These are phyloP conservation scores for Fusarium sp. DNA, from an alignment of 2,329 filamentous ascomycete species.

Conservation along the genomic window DNA sequence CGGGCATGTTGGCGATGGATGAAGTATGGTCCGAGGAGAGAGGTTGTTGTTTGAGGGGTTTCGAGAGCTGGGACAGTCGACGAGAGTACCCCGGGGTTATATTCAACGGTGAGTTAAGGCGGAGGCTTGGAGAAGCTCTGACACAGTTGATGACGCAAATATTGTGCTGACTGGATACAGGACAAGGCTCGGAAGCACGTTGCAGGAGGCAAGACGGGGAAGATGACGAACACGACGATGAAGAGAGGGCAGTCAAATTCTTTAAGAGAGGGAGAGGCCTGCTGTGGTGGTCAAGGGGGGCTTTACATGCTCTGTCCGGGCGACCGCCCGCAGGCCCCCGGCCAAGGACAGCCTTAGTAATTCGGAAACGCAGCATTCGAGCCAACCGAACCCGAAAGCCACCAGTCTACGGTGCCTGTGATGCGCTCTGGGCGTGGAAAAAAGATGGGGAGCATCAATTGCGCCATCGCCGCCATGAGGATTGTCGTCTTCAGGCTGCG, in stretches of 20 bases:
- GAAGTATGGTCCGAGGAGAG: conserved; percentile 13
- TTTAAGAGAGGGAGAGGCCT: conserved; percentile 36
- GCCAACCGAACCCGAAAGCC: conserved; percentile 24
- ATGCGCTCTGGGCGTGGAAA: conserved; percentile 33
- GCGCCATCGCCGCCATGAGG: conserved; percentile 51
- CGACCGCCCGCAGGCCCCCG: conserved; percentile 41
- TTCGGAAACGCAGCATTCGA: conserved; percentile 35
- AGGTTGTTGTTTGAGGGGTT: conserved; percentile 34
- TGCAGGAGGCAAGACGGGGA: conserved; percentile 23
- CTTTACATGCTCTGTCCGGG: conserved; percentile 42
- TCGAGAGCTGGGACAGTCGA: conserved; percentile 29
- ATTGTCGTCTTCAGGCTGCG: conserved; percentile 43
- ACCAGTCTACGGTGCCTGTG: conserved; percentile 33
- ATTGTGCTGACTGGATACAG: conserved; percentile 37
- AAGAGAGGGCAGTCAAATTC: conserved; percentile 40
- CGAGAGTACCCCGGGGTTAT: conserved; percentile 34
- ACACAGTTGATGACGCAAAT: conserved; percentile 40
- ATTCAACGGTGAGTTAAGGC: conserved; percentile 16
- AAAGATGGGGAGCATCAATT: conserved; percentile 46
- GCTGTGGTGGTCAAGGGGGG: conserved; percentile 34
- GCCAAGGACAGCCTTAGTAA: conserved; percentile 42
- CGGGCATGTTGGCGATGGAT: conserved; percentile 48
- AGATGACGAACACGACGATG: conserved; percentile 33
- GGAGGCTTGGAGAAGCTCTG: conserved; percentile 9
- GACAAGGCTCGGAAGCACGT: conserved; percentile 32